Percentiles rank a stretch among this genome's conserved stretches.
phyloP scores from a whole-genome alignment of 176 grass and related monocot genomes.

The Carex littledalei region DNA sequence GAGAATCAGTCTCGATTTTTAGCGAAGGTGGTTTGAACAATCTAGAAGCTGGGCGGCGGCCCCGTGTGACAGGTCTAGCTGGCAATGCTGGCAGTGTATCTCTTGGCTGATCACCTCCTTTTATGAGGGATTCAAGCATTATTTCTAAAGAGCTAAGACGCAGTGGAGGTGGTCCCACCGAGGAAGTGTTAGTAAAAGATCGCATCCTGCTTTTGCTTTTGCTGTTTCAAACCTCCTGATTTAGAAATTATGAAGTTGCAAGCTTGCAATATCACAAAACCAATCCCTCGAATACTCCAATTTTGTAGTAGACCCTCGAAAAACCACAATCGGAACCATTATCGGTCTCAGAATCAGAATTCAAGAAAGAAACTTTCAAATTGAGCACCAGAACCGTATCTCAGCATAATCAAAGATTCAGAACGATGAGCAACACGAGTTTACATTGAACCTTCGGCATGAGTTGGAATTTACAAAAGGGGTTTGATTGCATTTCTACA shows the following conservation, averaged over 20 bases:
- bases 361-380: not conserved
- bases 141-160: constrained; percentile 78
- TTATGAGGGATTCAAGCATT: constrained; percentile 74
- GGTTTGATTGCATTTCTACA: not conserved
- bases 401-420: not conserved
- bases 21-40: constrained; percentile 41
- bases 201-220: not conserved
- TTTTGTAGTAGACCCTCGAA: not conserved
- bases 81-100: constrained; percentile 79
- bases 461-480: not conserved
- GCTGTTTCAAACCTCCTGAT: not conserved
- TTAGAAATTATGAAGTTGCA: not conserved
- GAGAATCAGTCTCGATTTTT: constrained; percentile 43
- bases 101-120: constrained; percentile 68
- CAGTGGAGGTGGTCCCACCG: constrained; percentile 36
- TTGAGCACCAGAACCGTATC: not conserved
- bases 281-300: constrained; percentile 36
- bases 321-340: not conserved
- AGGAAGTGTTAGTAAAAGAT: not conserved
- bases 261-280: not conserved
- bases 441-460: not conserved
- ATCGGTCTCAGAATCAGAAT: not conserved
- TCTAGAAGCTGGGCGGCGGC: constrained; percentile 60
- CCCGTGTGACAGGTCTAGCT: constrained; percentile 59
- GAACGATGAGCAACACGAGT: not conserved